phyloP scores from a whole-genome alignment of 352 stramenopile species.

The Pythium guiyangense region DNA sequence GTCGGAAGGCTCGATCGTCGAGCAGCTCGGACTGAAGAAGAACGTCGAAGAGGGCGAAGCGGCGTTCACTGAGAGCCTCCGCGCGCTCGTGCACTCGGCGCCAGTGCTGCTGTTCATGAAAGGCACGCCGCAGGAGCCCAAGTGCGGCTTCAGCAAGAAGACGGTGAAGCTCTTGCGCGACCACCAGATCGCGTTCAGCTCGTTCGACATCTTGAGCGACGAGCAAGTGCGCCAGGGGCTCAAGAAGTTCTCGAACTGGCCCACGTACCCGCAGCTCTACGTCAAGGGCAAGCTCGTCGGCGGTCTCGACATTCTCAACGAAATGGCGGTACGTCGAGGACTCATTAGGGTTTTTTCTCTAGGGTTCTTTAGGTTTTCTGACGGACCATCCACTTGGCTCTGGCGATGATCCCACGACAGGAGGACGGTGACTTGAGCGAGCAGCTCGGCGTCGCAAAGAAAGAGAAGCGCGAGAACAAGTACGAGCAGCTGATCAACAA shows the following conservation, averaged over 20 bases:
- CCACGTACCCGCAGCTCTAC: constrained; percentile 97
- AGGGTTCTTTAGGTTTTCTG: background rate
- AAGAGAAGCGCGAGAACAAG: constrained; percentile 81
- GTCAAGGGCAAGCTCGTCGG: constrained; percentile 92
- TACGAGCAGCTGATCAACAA: constrained; percentile 89
- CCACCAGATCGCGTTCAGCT: constrained; percentile 90
- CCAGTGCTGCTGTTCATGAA: constrained; percentile 97
- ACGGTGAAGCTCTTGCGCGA: constrained; percentile 88
- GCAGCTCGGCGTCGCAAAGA: constrained; percentile 89
- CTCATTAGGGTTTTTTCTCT: background rate
- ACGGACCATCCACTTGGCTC: background rate
- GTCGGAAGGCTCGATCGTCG: constrained; percentile 66
- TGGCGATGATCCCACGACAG: constrained; percentile 5
- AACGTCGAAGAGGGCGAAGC: constrained; percentile 73
- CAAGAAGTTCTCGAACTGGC: constrained; percentile 96
- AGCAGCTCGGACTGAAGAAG: constrained; percentile 70
- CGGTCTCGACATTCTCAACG: constrained; percentile 94
- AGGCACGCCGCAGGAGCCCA: constrained; percentile 83
- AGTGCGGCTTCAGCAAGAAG: constrained; percentile 95
- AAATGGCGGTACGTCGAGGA: constrained; percentile 67
- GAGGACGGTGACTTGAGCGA: constrained; percentile 87
- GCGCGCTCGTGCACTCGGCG: constrained; percentile 81
- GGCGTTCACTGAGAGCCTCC: constrained; percentile 81
- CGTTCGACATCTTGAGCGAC: constrained; percentile 94
- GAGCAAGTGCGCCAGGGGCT: constrained; percentile 94